A percentile compares a stretch with the other conserved stretches of the same genome.
Conservation (phyloP, 306 rosid genomes). For the Glycine tomentella region DNA sequence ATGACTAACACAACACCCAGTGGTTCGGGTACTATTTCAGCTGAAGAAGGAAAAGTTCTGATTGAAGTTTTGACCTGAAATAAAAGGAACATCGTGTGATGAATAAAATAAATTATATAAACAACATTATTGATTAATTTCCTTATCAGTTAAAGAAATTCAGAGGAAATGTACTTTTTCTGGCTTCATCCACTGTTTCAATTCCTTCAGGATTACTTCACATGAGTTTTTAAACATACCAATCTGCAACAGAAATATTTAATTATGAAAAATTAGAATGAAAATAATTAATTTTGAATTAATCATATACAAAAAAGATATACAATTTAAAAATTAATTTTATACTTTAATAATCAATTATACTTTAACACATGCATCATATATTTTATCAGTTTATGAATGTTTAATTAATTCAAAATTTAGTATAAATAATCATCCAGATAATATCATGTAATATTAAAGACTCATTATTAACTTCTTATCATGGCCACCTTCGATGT, state of each 20-base stretch:
- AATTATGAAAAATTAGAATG: too few species aligned
- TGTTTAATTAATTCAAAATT: too few species aligned
- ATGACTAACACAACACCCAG: slow-evolving; percentile 82
- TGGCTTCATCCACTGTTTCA: slow-evolving; percentile 80
- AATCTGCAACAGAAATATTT: slow-evolving; percentile 60
- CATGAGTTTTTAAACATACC: slow-evolving; percentile 73
- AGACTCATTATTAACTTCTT: not conserved
- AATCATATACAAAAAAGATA: too few species aligned
- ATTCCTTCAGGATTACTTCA: slow-evolving; percentile 57
- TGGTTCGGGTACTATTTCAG: slow-evolving; percentile 92
- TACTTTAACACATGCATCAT: not conserved
- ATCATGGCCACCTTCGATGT: too few species aligned
- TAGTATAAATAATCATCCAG: not conserved
- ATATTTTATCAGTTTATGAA: too few species aligned
- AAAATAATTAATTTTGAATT: too few species aligned
- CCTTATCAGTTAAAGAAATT: slow-evolving; percentile 17
- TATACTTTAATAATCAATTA: too few species aligned
- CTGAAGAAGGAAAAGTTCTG: slow-evolving; percentile 83
- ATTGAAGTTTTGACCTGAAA: slow-evolving; percentile 82
- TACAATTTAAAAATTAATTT: too few species aligned
- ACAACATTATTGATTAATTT: not conserved
- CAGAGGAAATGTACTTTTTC: slow-evolving; percentile 66
- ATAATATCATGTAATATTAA: too few species aligned
- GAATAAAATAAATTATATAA: slow-evolving; percentile 16
- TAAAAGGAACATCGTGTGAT: slow-evolving; percentile 15